Evolutionary conservation across 176 grass and related monocot genomes (phyloP), one percentile per base, ranked within the genome.

Genomic region (Cocos nucifera): DNA sequence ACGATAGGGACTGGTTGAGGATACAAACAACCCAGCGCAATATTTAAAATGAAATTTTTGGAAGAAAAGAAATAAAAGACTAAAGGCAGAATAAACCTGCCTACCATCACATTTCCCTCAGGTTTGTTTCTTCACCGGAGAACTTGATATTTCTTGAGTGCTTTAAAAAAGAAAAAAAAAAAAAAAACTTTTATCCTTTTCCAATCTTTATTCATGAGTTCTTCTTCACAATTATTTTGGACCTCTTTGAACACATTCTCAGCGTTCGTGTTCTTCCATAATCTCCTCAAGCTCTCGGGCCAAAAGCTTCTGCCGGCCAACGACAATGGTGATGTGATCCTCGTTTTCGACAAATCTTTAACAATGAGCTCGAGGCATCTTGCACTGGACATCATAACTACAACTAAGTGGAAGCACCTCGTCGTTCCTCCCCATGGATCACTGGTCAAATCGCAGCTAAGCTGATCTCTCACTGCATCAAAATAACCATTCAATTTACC

Each of bases 291-390:
- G 65, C 18, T 68, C 65, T 21, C 65, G 14, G 28, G 65, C 65
- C 28, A 68, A 68, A 27, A 18, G 28, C 17, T 68, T 39, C 65
- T 68, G 65, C 53, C 53, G 65, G 17, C 65, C 65, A 18, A 68
- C 52, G 19, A 68, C 65, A 51, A 68, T 54, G 28, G 52, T 68
- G n/a, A 68, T 56, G 19, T 68, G 65, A n/a, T 68, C 65, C 65
- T 56, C 35, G 8, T 29, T 28, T 27, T 56, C 52, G 12, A 68
- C 26, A n/a, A 28, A 68, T 53, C 65, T n/a, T 21, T 22, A 2
- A 68, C 52, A n/a, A 4, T 28, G 18, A 29, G 65, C 65, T 20
- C 65, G 51, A 26, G 65, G 65, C 19, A 68, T 56, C 65, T 35
- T 68, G 52, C 8, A 16, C 51, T 22, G 19, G 25, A 68, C 52